Base-by-base conservation (phyloP, 2,329 filamentous ascomycete species). In the Botrytis fabae region DNA sequence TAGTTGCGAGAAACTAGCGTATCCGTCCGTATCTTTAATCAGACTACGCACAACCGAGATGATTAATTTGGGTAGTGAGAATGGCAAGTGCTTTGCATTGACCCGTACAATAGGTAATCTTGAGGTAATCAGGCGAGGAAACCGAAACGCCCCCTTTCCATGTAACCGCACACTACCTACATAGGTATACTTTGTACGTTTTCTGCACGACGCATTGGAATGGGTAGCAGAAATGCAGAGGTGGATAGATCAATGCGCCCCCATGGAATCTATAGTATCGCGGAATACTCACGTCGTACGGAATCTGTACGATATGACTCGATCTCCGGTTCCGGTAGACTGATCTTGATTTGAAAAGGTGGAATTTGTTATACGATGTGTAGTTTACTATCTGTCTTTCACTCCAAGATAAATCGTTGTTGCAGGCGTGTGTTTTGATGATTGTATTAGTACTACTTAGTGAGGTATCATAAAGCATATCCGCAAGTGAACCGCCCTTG, bases 381-480 rank as follows among this genome's bases (percentile, higher is more conserved):
- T 64, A 32, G 20, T 46, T 64, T 5, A 28, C 8, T 22, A 42
- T 62, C n/a, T 42, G 35, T 62, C 35, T 35, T 8, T 62, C 60
- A 62, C 60, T 40, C 35, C 35, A 35, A 18, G 9, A n/a, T 51
- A 16, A 9, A 42, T 54, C 8, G 20, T 54, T 20, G 32, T 51
- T 51, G 32, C 20, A 51, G 46, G n/a, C 40, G 25, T 12, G 32
- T 14, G 35, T 57, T 68, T 42, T 25, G 28, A 6, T 35, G 1
- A 40, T 57, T 42, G 18, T 68, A 40, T 68, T 68, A 28, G 65
- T 68, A 57, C 51, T 57, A 68, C 20, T 14, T 42, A 57, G 16
- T 32, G 35, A 57, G 48, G 9, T 57, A 42, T 68, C 35, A 68
- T 68, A 42, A 57, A 42, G n/a, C 25, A 57, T 68, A 25, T 42